Evolutionary conservation across 345 rosid genomes (phyloP), one percentile per base, ranked within the genome.

Genomic region (Brassica carinata): DNA sequence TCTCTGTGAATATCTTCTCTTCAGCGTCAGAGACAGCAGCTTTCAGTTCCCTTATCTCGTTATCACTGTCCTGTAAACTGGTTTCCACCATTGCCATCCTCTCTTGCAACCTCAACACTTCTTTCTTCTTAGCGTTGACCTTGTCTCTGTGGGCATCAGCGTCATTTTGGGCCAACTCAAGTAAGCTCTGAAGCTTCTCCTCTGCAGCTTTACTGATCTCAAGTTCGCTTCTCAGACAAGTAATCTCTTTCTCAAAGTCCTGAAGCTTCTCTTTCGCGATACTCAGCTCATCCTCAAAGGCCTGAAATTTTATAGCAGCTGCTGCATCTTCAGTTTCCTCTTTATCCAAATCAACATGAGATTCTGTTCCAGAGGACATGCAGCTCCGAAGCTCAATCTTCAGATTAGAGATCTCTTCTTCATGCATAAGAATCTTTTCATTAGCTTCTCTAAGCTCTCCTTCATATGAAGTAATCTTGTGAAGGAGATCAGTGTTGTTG

Each of bases 11-110:
- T 66, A 91, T 87, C 83, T 79, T 91, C 83, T 89, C 73, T 82
- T 93, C 92, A 11, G 95, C 88, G 38, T 88, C 89, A 26, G 90
- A 84, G 10, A 92, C 81, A 0, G 89, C 89, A 13, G 78, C 75
- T 76, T 90, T 93, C 68, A 91, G 71, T 3, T 75, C 83, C 68
- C 85, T 84, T 73, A 91, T 72, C 83, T 96, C 98, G 14, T 81
- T 76, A 86, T 91, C 98, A 70, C 90, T 87, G 77, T 87, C 92
- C 8, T 89, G 87, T 78, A 93, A 81, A 79, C 91, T 92, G 29
- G 73, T 85, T 80, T 89, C 86, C 64, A 88, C 82, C 85, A 82
- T 80, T 11, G 77, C 36, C 33, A 86, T 77, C 62, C 88, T 89
- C 79, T 88, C 94, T 65, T 85, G 90, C 78, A 96, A 79, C 83